Evolutionary conservation across 140 eudicot species (phyloP), one percentile per base, ranked within the genome.

Genomic region (Oenanthe javanica): DNA sequence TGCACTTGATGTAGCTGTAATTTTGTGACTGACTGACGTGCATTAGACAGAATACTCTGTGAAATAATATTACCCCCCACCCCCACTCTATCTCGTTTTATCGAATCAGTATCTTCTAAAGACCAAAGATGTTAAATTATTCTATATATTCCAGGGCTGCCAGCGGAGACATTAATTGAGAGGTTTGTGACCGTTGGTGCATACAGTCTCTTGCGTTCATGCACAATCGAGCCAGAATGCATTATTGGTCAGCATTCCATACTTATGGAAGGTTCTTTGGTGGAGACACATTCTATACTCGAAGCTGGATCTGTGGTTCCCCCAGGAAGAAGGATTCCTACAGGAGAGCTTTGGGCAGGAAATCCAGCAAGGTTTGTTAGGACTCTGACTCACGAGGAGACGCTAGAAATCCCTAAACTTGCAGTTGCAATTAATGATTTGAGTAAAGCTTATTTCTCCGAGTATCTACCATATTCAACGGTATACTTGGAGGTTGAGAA

Each of bases 321-420:
- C 19, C 99, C 97, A 31, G 99, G 99, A 14, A 86, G 99, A 83
- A 84, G 99, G 78, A 95, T 95, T 75, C 97, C 99, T 4, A 86
- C 87, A n/a, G 99, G 99, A 13, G 99, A 95, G 84, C 89, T 95
- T 64, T 95, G 99, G 99, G 92, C 97, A 27, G 97, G 99, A 27
- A 95, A 95, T 86, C 99, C 99, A 0, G 99, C 99, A 61, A 89
- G 89, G 86, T 95, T 92, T 83, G 96, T 95, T 21, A 91, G 99
- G 94, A 86, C 92, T 69, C 86, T 95, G 63, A 92, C 97, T 49
- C 97, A 90, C 82, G 99, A 95, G 82, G 99, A 95, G 89, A 92
- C 89, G 46, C 66, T 92, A 36, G 97, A 95, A 90, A 92, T 95
- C 76, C 97, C 97, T 25, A 95, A 95, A 81, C 97, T 95, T 74